Evolutionary conservation across 2,329 filamentous ascomycete genomes (phyloP).

Genomic region (Dendrostoma leiphaemia): DNA sequence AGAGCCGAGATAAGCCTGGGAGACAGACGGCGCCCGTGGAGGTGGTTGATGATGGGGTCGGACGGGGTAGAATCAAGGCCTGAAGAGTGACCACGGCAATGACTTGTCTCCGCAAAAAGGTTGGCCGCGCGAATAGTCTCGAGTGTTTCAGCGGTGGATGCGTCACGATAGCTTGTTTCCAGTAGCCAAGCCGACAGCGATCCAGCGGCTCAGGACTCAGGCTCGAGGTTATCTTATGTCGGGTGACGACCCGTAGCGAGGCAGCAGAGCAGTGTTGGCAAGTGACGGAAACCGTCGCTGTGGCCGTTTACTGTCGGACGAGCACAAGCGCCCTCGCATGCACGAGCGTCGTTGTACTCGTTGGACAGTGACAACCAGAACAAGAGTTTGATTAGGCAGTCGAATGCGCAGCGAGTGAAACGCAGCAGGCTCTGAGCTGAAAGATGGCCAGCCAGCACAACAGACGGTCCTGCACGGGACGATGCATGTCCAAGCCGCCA

Average conservation of each 20-base stretch:
- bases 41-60: conserved; percentile 4
- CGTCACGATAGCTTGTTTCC: conserved; percentile 15
- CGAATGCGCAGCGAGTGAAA: background rate
- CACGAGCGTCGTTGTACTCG: conserved; percentile 4
- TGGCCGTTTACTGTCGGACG: conserved; percentile 7
- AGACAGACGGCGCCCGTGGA: background rate
- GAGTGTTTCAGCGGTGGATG: conserved; percentile 15
- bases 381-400: conserved; percentile 2
- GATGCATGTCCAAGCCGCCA: conserved; percentile 6
- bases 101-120: conserved; percentile 1
- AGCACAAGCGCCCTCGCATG: conserved; percentile 10
- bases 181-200: conserved; percentile 1
- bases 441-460: background rate
- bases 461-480: conserved; percentile 8
- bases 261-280: background rate
- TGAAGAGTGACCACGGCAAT: conserved; percentile 8
- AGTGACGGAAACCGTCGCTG: background rate
- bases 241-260: background rate
- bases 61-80: conserved; percentile 7
- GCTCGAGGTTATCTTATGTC: conserved; percentile 8
- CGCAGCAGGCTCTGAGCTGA: background rate
- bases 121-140: conserved; percentile 12
- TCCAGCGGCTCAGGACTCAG: conserved; percentile 13
- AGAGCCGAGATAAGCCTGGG: background rate
- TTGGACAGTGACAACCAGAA: conserved; percentile 8